Base-by-base conservation (phyloP, 2,329 filamentous ascomycete genomes). In the Trichoderma oligosporum region DNA sequence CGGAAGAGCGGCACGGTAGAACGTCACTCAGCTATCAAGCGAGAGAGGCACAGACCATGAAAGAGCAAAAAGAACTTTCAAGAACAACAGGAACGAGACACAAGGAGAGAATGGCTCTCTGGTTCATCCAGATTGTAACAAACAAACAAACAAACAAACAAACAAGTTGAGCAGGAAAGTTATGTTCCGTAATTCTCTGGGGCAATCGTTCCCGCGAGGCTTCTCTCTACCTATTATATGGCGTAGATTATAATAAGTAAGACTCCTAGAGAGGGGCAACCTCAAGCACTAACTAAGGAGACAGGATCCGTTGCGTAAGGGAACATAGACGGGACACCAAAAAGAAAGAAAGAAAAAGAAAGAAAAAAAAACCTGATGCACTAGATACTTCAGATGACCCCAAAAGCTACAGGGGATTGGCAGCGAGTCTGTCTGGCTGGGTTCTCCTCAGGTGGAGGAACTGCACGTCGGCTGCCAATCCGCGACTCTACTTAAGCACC, bases 1-100 rank as follows among this genome's bases (percentile, higher is more conserved):
- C 53, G 53, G 53, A 56, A 56, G 53, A 56, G 20, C 53, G 53
- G 53, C 53, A 56, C 53, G 52, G 31, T 38, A 45, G n/a, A 38
- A 55, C 52, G 52, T 55, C 52, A 55, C 52, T 27, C 52, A 46
- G 52, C 52, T 22, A 22, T 41, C 36, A 42, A 52, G 48, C 48
- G 48, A 42, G 52, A 42, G 52, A 46, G 51, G 41, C 27, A 36
- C 52, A 46, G 38, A 35, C n/a, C n/a, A 38, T 7, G 7, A 38
- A 18, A 8, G 22, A 25, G 27, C 6, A 6, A 27, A 33, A 9
- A 29, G 46, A 8, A 49, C 35, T 44, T 33, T 27, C 31, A 11
- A 31, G 11, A 46, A 51, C 39, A 44, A 22, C 55, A 31, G 47
- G 16, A 51, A 47, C 24, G 55, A 27, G 31, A 24, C 41, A n/a